Percentiles rank a stretch among this genome's conserved stretches.
phyloP scores from a whole-genome alignment of 1,284 basidiomycete genomes.

The Tilletia indica region DNA sequence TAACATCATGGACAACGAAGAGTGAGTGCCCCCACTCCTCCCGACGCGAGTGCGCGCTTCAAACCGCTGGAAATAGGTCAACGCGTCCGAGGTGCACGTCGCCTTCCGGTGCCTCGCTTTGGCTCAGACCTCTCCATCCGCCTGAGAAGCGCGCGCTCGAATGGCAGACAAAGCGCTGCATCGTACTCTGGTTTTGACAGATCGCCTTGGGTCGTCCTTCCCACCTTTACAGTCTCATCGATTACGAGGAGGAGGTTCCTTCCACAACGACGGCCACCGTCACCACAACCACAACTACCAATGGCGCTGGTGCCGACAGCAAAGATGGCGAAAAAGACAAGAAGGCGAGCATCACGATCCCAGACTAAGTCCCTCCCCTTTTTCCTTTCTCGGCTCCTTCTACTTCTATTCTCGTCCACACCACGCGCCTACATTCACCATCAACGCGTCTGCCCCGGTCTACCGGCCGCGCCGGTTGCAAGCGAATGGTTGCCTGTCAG shows the following conservation, averaged over 20 bases:
- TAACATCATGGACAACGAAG: conserved; percentile 54
- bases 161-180: too few species aligned
- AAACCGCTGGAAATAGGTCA: neutral
- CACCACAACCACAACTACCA: conserved; percentile 37
- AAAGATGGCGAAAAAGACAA: conserved; percentile 50
- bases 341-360: conserved; percentile 45
- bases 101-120: neutral
- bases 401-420: neutral
- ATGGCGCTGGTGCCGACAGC: conserved; percentile 37
- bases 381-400: neutral
- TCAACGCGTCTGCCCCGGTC: too few species aligned
- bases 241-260: conserved; percentile 56
- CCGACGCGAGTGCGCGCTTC: too few species aligned
- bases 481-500: too few species aligned
- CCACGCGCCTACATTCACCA: too few species aligned
- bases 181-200: neutral
- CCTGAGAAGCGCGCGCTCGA: neutral
- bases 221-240: conserved; percentile 47
- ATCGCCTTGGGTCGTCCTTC: neutral
- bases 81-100: neutral
- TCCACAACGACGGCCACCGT: conserved; percentile 41
- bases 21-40: conserved; percentile 37
- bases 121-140: conserved; percentile 2
- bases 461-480: too few species aligned
- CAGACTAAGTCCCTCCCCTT: conserved; percentile 14